phyloP scores from a whole-genome alignment of 257 asterid species.

The Verbena officinalis region DNA sequence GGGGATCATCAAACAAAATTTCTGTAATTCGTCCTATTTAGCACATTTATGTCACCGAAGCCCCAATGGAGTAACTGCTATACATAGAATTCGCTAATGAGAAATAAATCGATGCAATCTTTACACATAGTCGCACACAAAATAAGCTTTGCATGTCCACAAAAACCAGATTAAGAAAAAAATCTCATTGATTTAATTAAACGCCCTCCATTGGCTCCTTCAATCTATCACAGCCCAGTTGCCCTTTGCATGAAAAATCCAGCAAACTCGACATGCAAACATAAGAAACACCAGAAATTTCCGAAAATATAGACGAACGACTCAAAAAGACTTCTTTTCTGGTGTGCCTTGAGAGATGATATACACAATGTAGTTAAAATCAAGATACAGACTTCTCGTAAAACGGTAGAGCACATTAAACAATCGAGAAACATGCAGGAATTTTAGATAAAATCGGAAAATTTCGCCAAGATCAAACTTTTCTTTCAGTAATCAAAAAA shows the following conservation, averaged over 20 bases:
- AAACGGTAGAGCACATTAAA: background rate
- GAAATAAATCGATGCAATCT: slow-evolving; percentile 7
- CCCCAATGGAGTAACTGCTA: background rate
- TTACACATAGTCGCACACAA: no score
- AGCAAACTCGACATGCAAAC: slow-evolving; percentile 44
- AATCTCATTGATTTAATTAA: slow-evolving; percentile 8
- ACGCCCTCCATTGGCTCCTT: slow-evolving; percentile 15
- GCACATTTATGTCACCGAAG: slow-evolving; percentile 4
- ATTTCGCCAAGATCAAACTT: no score
- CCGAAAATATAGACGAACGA: background rate
- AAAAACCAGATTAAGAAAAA: slow-evolving; percentile 30
- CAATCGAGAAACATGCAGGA: slow-evolving; percentile 5
- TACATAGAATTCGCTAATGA: background rate
- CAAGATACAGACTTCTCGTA: background rate
- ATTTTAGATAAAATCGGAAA: background rate
- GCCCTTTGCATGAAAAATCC: slow-evolving; percentile 26
- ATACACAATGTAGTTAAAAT: slow-evolving; percentile 32
- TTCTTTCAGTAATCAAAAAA: background rate
- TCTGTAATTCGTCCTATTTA: background rate
- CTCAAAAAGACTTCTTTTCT: background rate
- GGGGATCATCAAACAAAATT: slow-evolving; percentile 9
- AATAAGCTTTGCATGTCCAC: slow-evolving; percentile 34
- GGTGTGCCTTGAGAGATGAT: background rate
- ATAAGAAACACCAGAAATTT: background rate
- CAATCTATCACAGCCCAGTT: slow-evolving; percentile 21